Percentiles rank a stretch among this genome's conserved stretches.
Conservation (phyloP, 2,329 filamentous ascomycete genomes). For the Zymoseptoria passerinii region DNA sequence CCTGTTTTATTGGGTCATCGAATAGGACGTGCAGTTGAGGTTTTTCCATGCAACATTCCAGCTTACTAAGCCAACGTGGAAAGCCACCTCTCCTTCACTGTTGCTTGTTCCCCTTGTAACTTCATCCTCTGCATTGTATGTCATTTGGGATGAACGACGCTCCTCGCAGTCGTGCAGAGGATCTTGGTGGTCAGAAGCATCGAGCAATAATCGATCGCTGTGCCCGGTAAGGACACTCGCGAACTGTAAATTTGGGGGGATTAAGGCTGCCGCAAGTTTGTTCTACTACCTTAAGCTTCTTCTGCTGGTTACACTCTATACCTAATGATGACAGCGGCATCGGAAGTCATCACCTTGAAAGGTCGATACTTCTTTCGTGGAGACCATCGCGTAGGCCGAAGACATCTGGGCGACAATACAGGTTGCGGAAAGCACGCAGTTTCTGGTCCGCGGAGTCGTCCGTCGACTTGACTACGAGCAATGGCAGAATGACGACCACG, state of each 20-base stretch:
- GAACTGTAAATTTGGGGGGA: background rate
- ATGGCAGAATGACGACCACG: background rate
- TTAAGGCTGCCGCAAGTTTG: background rate
- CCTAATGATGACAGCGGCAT: background rate
- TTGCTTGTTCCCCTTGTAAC: no score
- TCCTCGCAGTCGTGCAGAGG: background rate
- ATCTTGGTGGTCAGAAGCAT: background rate
- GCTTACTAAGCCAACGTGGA: no score
- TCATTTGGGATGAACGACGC: no score
- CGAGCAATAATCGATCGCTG: background rate
- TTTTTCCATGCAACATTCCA: no score
- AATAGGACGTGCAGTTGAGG: no score
- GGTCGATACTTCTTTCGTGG: background rate
- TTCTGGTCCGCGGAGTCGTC: slow-evolving; percentile 9
- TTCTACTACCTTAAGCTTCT: background rate
- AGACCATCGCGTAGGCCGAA: background rate
- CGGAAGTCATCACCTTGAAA: background rate
- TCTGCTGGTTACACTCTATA: background rate
- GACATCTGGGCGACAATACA: background rate
- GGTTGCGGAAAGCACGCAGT: background rate
- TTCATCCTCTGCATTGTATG: no score
- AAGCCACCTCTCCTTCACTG: no score
- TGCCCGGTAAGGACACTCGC: background rate
- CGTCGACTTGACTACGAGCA: slow-evolving; percentile 1
- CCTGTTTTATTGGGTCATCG: background rate